Percentiles rank a stretch among this genome's conserved stretches.
Evolutionary conservation across 2,329 filamentous ascomycete genomes (phyloP).

Genomic region (Triangularia setosa): DNA sequence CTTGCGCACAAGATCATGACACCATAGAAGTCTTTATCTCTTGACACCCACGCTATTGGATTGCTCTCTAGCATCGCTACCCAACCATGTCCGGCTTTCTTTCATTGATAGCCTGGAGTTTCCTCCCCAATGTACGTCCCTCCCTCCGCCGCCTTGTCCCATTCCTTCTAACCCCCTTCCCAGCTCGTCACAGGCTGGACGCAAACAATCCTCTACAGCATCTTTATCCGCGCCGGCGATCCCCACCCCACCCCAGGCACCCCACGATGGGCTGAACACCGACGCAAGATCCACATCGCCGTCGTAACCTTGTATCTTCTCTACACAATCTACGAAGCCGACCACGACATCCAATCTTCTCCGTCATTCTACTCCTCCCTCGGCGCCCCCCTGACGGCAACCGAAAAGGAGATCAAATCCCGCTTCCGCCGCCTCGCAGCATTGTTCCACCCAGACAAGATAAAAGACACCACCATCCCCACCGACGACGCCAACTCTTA

Average conservation of each 20-base stretch:
- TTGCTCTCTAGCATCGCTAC: not conserved
- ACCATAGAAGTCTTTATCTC: not conserved
- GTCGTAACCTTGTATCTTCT: conserved; percentile 80
- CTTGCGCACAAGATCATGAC: not conserved
- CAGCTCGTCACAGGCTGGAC: conserved; percentile 74
- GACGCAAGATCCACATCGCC: conserved; percentile 75
- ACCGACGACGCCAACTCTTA: conserved; percentile 38
- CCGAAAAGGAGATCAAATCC: conserved; percentile 75
- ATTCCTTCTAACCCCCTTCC: conserved; percentile 16
- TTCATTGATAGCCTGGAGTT: conserved; percentile 54
- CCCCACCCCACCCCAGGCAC: conserved; percentile 69
- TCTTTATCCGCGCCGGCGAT: conserved; percentile 86
- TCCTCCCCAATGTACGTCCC: conserved; percentile 48
- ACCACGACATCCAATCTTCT: conserved; percentile 68
- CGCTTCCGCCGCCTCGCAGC: conserved; percentile 75
- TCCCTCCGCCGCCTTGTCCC: conserved; percentile 10
- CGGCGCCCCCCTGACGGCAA: conserved; percentile 62
- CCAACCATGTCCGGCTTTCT: conserved; percentile 42
- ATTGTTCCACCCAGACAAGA: conserved; percentile 81
- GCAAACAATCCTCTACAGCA: conserved; percentile 78
- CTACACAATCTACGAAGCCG: conserved; percentile 90
- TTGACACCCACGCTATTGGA: not conserved
- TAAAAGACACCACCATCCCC: conserved; percentile 33
- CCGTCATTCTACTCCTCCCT: conserved; percentile 79
- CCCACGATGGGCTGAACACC: conserved; percentile 67